phyloP scores from a whole-genome alignment of 1,139 yeast species.

The Geotrichum citri-aurantii region DNA sequence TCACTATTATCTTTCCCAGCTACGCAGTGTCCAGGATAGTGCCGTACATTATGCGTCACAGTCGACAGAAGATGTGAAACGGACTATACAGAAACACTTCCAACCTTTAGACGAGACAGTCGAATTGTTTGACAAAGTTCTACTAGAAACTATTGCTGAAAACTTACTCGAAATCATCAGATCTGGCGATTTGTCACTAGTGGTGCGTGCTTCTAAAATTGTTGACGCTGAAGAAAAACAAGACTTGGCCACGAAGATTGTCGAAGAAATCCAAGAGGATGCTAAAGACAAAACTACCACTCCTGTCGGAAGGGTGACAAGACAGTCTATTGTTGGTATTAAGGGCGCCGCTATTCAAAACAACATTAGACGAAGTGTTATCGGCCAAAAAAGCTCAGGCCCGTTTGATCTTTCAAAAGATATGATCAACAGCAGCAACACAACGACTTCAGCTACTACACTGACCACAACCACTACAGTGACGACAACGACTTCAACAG shows the following conservation, averaged over 20 bases:
- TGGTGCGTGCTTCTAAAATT: conserved; percentile 67
- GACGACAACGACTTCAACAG: neutral
- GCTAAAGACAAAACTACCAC: conserved; percentile 6
- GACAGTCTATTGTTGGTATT: conserved; percentile 11
- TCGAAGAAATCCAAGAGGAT: conserved; percentile 40
- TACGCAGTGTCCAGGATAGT: conserved; percentile 76
- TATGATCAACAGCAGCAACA: conserved; percentile 2
- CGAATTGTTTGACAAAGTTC: conserved; percentile 56
- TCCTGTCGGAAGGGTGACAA: neutral
- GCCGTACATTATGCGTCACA: conserved; percentile 47
- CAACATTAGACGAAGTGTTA: conserved; percentile 9
- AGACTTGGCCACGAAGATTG: conserved; percentile 58
- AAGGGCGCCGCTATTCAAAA: conserved; percentile 13
- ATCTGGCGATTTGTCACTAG: conserved; percentile 59
- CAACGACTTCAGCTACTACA: neutral
- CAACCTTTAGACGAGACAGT: conserved; percentile 47
- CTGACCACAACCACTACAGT: neutral
- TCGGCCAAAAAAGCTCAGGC: conserved; percentile 12
- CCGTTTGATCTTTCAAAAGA: conserved; percentile 10
- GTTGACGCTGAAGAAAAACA: conserved; percentile 75
- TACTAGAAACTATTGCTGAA: conserved; percentile 56
- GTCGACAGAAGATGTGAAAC: conserved; percentile 63
- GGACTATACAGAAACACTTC: conserved; percentile 59
- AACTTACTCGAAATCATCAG: conserved; percentile 65
- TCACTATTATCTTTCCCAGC: conserved; percentile 63